These are phyloP conservation scores for Fragilaria crotonensis DNA, from an alignment of 108 stramenopile species.

Conservation along the genomic window DNA sequence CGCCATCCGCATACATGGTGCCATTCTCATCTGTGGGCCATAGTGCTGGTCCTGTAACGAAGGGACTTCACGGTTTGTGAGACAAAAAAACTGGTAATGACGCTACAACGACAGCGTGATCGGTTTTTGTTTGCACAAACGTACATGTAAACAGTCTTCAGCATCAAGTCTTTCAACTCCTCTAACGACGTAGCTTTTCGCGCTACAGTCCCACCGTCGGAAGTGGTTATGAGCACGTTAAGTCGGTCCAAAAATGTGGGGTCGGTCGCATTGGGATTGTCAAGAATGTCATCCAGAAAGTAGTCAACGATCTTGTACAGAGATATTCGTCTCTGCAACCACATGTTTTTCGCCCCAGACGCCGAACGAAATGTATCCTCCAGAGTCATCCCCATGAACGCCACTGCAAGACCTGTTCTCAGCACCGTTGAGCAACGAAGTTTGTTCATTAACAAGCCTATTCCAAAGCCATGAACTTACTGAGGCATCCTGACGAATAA, in stretches of 20 bases:
- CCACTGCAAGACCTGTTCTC: background rate
- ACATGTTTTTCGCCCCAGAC: background rate
- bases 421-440: too few species aligned
- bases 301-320: background rate
- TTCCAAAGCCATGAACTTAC: too few species aligned
- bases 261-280: background rate
- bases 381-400: background rate
- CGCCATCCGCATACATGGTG: conserved; percentile 11
- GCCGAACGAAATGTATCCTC: background rate
- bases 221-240: background rate
- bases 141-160: conserved; percentile 14
- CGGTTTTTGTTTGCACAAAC: too few species aligned
- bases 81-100: too few species aligned
- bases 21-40: background rate
- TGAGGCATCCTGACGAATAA: conserved; percentile 12
- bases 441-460: too few species aligned
- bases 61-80: conserved; percentile 3
- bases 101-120: too few species aligned
- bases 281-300: background rate
- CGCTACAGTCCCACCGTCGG: background rate
- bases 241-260: background rate
- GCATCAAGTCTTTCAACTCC: conserved; percentile 12
- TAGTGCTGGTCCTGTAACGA: conserved; percentile 14
- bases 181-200: background rate
- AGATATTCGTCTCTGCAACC: background rate